Evolutionary conservation across 176 grass and related monocot species (phyloP).

Genomic region (Cenchrus purpureus): DNA sequence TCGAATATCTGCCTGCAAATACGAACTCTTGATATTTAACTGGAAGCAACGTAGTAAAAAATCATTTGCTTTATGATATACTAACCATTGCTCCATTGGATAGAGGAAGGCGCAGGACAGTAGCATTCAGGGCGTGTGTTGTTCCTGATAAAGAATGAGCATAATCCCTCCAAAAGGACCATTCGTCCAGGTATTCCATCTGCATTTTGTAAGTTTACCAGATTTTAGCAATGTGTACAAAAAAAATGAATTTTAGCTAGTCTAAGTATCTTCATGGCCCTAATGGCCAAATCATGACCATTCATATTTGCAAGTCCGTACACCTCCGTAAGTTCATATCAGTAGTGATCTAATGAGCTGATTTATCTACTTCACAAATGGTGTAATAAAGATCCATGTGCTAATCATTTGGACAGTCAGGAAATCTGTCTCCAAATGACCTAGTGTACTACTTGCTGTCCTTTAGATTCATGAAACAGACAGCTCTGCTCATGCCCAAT

Average conservation of each 20-base stretch:
- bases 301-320: constrained; percentile 14
- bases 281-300: background rate
- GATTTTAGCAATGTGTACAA: background rate
- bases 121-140: constrained; percentile 53
- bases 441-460: background rate
- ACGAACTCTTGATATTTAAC: background rate
- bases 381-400: background rate
- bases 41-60: background rate
- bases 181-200: constrained; percentile 72
- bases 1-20: constrained; percentile 62
- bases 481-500: background rate
- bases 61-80: background rate
- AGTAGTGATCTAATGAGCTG: background rate
- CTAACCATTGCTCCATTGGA: constrained; percentile 62
- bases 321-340: background rate
- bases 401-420: background rate
- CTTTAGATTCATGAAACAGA: background rate
- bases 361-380: background rate
- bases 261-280: no score
- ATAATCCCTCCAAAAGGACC: constrained; percentile 58
- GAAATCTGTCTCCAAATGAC: background rate
- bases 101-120: constrained; percentile 61
- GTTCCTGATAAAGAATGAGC: constrained; percentile 61
- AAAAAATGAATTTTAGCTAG: background rate
- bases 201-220: constrained; percentile 26